Base-by-base conservation (phyloP, 495 filamentous ascomycete species). In the Podospora comata region DNA sequence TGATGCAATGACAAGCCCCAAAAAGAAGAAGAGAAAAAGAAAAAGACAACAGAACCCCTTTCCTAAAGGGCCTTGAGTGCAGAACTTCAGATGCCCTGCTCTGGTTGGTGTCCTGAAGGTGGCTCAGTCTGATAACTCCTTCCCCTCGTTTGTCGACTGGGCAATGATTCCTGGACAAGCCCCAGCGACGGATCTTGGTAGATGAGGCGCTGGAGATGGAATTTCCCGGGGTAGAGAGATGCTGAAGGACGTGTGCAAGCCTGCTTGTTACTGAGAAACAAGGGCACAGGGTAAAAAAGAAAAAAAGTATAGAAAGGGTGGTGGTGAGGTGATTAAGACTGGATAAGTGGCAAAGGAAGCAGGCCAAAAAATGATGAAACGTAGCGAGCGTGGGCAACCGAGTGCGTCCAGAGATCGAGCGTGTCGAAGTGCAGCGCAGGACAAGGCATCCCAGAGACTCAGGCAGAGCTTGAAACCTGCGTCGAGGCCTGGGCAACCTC, bases 401-500 rank as follows among this genome's bases (percentile, higher is more conserved):
- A 16, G 15, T 16, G 39, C 15, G 15, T 11, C 39, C 13, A 5
- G 39, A 48, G 39, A 13, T 3, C 2, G 13, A 48, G 13, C 13
- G 39, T 48, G 39, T 11, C 15, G 13, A 48, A 48, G 13, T 16
- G 39, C 11, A 39, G 5, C 11, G 34, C 34, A 11, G 11, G 34
- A 11, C 34, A 48, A 48, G 15, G 13, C 39, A 9, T 0, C 9
- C 7, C 7, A 48, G 39, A 16, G 13, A 16, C 16, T 9, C 30
- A 26, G 27, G 13, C 20, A 5, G 13, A n/a, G 23, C 60, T 20
- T 28, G 27, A 34, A 16, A 13, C 57, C 54, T 54, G 44, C 61
- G 54, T 53, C 30, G 60, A 60, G 20, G 62, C 55, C 2, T 67
- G 44, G 6, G 69, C 61, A 26, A 68, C 69, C 66, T 74, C 71